Evolutionary conservation across 169 alveolate species (phyloP).

Genomic region (Eimeria tenella): DNA sequence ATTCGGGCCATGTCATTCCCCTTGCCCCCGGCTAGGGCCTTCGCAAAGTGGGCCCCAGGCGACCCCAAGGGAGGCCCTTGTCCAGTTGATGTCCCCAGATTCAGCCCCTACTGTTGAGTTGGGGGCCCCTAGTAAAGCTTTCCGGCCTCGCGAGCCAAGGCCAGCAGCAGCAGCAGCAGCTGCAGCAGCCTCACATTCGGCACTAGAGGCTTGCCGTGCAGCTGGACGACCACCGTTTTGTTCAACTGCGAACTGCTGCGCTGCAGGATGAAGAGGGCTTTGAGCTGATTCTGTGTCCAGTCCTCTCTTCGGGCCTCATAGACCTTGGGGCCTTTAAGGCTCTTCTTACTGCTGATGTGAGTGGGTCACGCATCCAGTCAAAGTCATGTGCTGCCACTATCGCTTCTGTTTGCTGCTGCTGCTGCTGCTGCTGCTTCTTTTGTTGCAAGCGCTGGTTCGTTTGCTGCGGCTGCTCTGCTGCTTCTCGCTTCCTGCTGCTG

Average conservation of each 20-base stretch:
- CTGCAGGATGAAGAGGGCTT: conserved; percentile 51
- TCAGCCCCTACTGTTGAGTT: too few species aligned
- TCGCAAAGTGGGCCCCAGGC: too few species aligned
- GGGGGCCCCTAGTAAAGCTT: too few species aligned
- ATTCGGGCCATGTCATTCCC: too few species aligned
- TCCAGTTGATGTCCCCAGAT: too few species aligned
- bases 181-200: too few species aligned
- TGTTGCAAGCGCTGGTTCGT: background rate
- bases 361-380: background rate
- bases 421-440: background rate
- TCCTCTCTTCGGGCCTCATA: conserved; percentile 5
- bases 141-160: too few species aligned
- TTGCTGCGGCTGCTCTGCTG: background rate
- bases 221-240: too few species aligned
- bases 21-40: too few species aligned
- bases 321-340: background rate
- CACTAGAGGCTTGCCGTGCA: too few species aligned
- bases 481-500: background rate
- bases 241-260: background rate
- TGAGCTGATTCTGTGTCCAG: background rate
- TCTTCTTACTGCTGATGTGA: background rate
- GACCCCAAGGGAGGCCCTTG: too few species aligned
- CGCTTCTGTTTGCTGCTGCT: background rate
- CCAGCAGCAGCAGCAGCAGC: too few species aligned
- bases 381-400: background rate